Base-by-base conservation (phyloP, 2,329 filamentous ascomycete genomes). In the Arthrobotrys megalospora region DNA sequence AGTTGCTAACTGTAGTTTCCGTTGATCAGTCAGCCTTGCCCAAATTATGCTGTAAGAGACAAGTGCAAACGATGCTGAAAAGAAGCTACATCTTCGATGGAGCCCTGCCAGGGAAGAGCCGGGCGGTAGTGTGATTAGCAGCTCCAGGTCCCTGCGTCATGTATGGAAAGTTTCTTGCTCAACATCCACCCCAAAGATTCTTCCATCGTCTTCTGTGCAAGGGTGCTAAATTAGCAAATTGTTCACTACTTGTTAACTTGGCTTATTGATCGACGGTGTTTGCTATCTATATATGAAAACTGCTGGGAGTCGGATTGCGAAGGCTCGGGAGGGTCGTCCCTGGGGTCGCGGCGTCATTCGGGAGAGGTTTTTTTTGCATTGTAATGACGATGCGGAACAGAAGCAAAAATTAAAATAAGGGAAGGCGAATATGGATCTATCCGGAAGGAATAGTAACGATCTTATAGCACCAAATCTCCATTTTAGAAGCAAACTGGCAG, bases 121-220 rank as follows among this genome's bases (percentile, higher is more conserved):
- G 38, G 69, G 38, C 43, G 68, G 58, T 64, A 63, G 45, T 45
- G 24, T 52, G 47, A 72, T 43, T 63, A 58, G 48, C 41, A 73
- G 62, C 48, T 65, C n/a, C n/a, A 60, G 66, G 73, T 71, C 73
- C 73, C 73, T 77, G 73, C 67, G 73, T 77, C 73, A 77, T 77
- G 65, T 52, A 77, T 77, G 58, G 66, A 77, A 77, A 38, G 41
- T 52, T 66, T 77, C 45, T 52, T 24, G 43, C 43, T 53, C 34
- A 52, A 65, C 55, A 62, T 65, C 64, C 47, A 34, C 43, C 45
- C 48, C 32, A 24, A 55, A 41, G 10, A 21, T 58, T 41, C 70
- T 77, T 77, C 66, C 73, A 77, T 62, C 60, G 60, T 2, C 32
- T 77, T 77, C 73, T 62, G 60, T 41, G 66, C 73, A 71, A 66